These are phyloP conservation scores for Blastobotrys peoriensis DNA, from an alignment of 805 yeast genomes.

Conservation along the genomic window DNA sequence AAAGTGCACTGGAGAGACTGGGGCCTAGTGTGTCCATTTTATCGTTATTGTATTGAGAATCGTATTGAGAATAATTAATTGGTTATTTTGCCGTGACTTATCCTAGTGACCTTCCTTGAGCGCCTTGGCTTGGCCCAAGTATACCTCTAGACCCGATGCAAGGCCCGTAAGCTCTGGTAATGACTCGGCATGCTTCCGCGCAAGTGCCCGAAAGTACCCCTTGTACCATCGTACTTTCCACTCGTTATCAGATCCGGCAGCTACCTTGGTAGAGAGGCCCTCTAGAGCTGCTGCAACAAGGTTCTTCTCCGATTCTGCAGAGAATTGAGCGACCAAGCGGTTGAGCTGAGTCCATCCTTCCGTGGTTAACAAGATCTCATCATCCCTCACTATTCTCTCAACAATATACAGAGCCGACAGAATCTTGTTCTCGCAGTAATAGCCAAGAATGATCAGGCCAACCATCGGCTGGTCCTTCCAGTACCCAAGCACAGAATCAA, in stretches of 20 bases:
- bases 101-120: no score
- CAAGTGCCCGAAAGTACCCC: conserved; percentile 15
- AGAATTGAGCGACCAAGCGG: not conserved
- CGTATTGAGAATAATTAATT: no score
- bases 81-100: no score
- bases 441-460: conserved; percentile 54
- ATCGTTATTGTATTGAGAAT: no score
- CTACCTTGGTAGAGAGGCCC: not conserved
- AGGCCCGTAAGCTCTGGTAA: conserved; percentile 4
- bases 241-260: not conserved
- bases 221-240: conserved; percentile 19
- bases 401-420: conserved; percentile 39
- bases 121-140: no score
- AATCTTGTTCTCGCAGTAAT: conserved; percentile 42
- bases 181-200: not conserved
- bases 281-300: not conserved
- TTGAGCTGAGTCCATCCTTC: conserved; percentile 24
- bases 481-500: conserved; percentile 51
- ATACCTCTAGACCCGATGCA: no score
- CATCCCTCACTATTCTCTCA: conserved; percentile 37
- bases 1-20: no score
- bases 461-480: conserved; percentile 65
- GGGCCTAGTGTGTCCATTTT: no score
- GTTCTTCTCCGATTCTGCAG: not conserved
- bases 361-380: conserved; percentile 17